These are phyloP conservation scores for Phytophthora pinifolia DNA, from an alignment of 352 stramenopile genomes.

Conservation along the genomic window DNA sequence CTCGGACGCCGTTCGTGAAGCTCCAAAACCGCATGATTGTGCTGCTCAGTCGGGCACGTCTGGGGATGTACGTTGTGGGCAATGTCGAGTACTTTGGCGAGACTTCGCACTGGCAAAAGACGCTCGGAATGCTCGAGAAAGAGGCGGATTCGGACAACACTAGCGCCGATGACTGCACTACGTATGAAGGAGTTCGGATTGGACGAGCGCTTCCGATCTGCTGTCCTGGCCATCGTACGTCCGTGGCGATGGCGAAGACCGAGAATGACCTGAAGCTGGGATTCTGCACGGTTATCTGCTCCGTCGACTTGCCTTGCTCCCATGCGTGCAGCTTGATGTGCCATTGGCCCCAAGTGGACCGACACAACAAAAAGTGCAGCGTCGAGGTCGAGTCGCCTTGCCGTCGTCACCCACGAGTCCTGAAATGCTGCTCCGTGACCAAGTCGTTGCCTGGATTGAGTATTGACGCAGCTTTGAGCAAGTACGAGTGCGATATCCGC, in stretches of 20 bases:
- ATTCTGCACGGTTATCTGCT: constrained; percentile 80
- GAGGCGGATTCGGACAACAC: constrained; percentile 44
- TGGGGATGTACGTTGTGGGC: constrained; percentile 85
- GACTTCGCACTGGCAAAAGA: constrained; percentile 75
- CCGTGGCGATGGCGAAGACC: constrained; percentile 29
- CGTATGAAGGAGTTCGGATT: constrained; percentile 49
- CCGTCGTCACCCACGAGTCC: constrained; percentile 41
- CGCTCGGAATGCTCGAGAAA: constrained; percentile 55
- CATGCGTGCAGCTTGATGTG: constrained; percentile 72
- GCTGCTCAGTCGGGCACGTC: constrained; percentile 76
- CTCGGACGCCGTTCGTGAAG: constrained; percentile 87
- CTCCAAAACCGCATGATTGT: constrained; percentile 91
- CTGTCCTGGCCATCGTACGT: constrained; percentile 67
- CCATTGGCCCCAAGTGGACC: constrained; percentile 58
- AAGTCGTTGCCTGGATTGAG: constrained; percentile 9
- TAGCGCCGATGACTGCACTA: constrained; percentile 23
- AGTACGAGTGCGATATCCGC: constrained; percentile 56
- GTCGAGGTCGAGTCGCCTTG: constrained; percentile 71
- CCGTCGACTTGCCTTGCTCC: constrained; percentile 51
- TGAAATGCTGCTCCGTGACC: constrained; percentile 61
- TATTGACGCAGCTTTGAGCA: constrained; percentile 44
- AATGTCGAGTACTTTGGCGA: constrained; percentile 85
- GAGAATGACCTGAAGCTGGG: constrained; percentile 57
- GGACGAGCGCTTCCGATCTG: constrained; percentile 71
- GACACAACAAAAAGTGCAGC: constrained; percentile 62